phyloP scores from a whole-genome alignment of 2,329 filamentous ascomycete genomes.

The Proliferodiscus dingleyae region DNA sequence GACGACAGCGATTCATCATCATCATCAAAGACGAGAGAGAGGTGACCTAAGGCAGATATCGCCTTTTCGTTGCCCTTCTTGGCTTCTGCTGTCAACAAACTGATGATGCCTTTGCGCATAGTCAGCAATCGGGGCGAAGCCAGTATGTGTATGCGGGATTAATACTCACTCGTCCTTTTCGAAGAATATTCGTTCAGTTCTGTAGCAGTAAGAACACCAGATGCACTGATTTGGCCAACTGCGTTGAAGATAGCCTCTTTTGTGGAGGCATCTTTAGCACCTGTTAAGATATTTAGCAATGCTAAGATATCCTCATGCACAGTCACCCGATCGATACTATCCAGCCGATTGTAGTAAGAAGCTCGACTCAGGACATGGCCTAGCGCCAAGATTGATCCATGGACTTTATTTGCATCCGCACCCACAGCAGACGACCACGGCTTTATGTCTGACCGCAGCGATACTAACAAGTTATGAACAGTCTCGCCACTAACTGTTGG shows the following conservation, averaged over 20 bases:
- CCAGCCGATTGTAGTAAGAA: conserved; percentile 42
- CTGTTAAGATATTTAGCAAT: conserved; percentile 47
- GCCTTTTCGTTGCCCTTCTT: conserved; percentile 79
- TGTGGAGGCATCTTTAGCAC: conserved; percentile 49
- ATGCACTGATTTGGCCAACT: conserved; percentile 58
- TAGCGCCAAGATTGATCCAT: conserved; percentile 55
- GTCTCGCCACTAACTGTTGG: conserved; percentile 38
- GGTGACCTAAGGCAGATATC: conserved; percentile 72
- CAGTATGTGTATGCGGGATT: not conserved
- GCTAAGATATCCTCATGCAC: conserved; percentile 39
- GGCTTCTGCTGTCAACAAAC: conserved; percentile 61
- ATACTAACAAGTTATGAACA: conserved; percentile 39
- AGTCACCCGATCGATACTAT: conserved; percentile 32
- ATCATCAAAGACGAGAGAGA: conserved; percentile 60
- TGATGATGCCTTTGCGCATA: conserved; percentile 40
- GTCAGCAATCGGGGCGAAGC: not conserved
- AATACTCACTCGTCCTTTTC: conserved; percentile 10
- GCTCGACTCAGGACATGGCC: conserved; percentile 53
- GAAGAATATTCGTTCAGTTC: conserved; percentile 19
- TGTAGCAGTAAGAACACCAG: conserved; percentile 41
- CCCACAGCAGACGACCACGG: conserved; percentile 53
- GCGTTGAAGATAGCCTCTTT: conserved; percentile 52
- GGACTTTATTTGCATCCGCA: conserved; percentile 51
- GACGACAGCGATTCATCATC: conserved; percentile 40
- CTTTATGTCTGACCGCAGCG: conserved; percentile 42